Evolutionary conservation across 345 rosid species (phyloP).

Genomic region (Aethionema arabicum): DNA sequence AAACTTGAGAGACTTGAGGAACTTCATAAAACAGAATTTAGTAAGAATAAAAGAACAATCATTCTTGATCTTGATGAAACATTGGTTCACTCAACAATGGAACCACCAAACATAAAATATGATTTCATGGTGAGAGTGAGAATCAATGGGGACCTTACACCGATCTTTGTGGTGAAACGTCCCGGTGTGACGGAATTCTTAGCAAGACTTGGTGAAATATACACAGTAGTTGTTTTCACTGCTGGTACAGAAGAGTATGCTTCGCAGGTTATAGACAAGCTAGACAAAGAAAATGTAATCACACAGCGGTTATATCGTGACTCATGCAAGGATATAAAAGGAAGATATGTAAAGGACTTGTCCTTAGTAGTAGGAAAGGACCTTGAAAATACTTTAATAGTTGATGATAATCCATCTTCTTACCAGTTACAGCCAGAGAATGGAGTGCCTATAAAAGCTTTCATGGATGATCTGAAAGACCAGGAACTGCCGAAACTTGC

Average conservation of each 20-base stretch:
- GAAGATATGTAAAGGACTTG: constrained; percentile 76
- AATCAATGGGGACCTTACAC: constrained; percentile 49
- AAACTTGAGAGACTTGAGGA: constrained; percentile 16
- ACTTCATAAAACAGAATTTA: constrained; percentile 3
- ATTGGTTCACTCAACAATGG: constrained; percentile 62
- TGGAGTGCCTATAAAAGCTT: constrained; percentile 69
- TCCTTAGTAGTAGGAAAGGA: constrained; percentile 66
- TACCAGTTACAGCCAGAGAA: constrained; percentile 72
- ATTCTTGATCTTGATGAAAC: constrained; percentile 95
- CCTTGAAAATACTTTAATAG: constrained; percentile 53
- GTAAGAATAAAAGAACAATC: constrained; percentile 47
- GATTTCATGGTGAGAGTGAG: constrained; percentile 67
- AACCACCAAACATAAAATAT: constrained; percentile 52
- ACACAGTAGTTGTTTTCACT: constrained; percentile 71
- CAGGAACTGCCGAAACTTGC: constrained; percentile 52
- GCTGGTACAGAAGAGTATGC: constrained; percentile 84
- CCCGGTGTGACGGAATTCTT: constrained; percentile 76
- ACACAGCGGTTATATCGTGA: constrained; percentile 74
- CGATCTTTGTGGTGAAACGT: constrained; percentile 77
- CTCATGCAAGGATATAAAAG: constrained; percentile 64
- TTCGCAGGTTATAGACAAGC: constrained; percentile 61
- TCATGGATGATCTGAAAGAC: constrained; percentile 54
- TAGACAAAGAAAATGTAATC: constrained; percentile 55
- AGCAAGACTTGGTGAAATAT: constrained; percentile 49
- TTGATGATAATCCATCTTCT: constrained; percentile 81